Conservation (phyloP, 179 eudicot genomes). For the Sideroxylon spinosum region DNA sequence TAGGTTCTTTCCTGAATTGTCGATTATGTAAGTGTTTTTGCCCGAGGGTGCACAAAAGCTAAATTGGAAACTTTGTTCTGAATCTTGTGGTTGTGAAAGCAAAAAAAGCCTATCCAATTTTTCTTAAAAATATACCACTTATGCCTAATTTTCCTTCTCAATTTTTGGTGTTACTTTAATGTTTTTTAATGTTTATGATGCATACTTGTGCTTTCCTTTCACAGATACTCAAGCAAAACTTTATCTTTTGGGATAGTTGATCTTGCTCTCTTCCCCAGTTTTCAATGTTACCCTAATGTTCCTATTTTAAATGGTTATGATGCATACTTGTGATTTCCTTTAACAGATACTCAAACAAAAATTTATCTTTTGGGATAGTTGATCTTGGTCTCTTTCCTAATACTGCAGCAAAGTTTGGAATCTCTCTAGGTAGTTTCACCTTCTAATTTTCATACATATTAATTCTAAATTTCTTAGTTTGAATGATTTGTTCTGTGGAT, state of each 20-base stretch:
- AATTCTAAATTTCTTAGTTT: not conserved
- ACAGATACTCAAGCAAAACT: constrained; percentile 78
- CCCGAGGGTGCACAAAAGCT: not conserved
- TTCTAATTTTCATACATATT: not conserved
- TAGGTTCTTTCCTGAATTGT: constrained; percentile 77
- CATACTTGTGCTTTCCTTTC: constrained; percentile 13
- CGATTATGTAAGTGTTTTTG: constrained; percentile 66
- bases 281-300: constrained; percentile 2
- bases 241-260: constrained; percentile 82
- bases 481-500: not conserved
- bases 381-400: constrained; percentile 96
- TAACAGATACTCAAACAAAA: constrained; percentile 75
- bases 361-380: constrained; percentile 75
- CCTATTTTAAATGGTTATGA: constrained; percentile 11
- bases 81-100: not conserved
- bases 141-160: not conserved
- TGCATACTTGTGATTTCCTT: constrained; percentile 14
- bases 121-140: not conserved
- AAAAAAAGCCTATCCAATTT: not conserved
- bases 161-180: not conserved
- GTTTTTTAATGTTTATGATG: constrained; percentile 9
- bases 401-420: constrained; percentile 69
- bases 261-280: constrained; percentile 46
- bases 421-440: constrained; percentile 50
- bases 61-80: not conserved